Percentiles rank a stretch among this genome's conserved stretches.
Conservation (phyloP, 768 basidiomycete genomes). For the Lactarius indigo region DNA sequence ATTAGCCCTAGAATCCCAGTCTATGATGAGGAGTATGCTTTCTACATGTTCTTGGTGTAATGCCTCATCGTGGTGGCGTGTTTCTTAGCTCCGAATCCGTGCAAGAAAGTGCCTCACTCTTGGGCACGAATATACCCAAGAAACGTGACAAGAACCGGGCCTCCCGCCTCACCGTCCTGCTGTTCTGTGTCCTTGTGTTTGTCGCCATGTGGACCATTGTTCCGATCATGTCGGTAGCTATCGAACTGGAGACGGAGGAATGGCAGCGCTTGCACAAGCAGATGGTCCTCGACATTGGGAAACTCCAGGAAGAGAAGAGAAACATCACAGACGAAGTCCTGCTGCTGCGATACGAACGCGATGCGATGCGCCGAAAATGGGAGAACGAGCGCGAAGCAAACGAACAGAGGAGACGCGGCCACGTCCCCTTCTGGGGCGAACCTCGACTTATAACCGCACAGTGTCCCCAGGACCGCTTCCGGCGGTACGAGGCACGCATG, state of each 20-base stretch:
- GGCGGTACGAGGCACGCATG: constrained; percentile 25
- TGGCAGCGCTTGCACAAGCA: constrained; percentile 6
- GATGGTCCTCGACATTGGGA: constrained; percentile 4
- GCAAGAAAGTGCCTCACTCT: constrained; percentile 4
- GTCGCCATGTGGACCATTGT: neutral
- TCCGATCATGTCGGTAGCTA: constrained; percentile 2
- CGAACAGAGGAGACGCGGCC: constrained; percentile 21
- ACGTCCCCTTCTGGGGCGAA: constrained; percentile 20
- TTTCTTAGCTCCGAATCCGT: neutral
- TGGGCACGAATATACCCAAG: neutral
- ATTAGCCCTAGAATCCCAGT: neutral
- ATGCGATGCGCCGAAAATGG: constrained; percentile 12
- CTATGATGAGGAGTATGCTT: neutral
- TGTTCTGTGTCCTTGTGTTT: constrained; percentile 3
- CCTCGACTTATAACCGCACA: constrained; percentile 9
- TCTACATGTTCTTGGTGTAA: neutral
- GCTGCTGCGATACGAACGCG: constrained; percentile 16
- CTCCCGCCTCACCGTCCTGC: neutral
- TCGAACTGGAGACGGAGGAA: neutral
- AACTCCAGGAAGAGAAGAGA: neutral
- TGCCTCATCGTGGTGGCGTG: neutral
- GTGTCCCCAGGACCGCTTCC: constrained; percentile 14
- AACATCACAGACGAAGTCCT: constrained; percentile 1
- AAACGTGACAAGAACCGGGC: neutral
- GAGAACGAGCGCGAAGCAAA: constrained; percentile 21